Evolutionary conservation across 108 stramenopile genomes (phyloP).

Genomic region (Cyclotella baltica): DNA sequence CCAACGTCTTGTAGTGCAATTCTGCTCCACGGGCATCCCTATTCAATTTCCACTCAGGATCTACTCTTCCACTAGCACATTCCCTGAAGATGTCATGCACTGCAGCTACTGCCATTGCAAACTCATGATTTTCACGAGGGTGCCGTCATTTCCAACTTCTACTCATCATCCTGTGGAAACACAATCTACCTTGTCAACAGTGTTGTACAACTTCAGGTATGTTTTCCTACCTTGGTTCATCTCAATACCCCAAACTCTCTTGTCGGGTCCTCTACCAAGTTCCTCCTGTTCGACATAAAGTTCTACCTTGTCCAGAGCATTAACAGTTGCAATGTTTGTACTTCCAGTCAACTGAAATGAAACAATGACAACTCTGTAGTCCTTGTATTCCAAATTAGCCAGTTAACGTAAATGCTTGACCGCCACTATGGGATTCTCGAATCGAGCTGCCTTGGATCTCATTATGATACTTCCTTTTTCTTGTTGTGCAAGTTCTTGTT

Average conservation of each 20-base stretch:
- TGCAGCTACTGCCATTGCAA: background rate
- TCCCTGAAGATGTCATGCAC: background rate
- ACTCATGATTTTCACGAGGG: background rate
- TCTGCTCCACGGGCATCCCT: background rate
- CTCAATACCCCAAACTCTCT: constrained; percentile 29
- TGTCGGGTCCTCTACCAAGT: constrained; percentile 1
- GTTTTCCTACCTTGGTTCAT: constrained; percentile 19
- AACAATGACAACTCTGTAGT: constrained; percentile 13
- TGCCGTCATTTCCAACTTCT: background rate
- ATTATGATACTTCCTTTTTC: background rate
- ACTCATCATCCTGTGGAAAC: background rate
- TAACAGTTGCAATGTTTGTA: constrained; percentile 23
- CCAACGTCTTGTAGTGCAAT: background rate
- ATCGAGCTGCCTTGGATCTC: constrained; percentile 25
- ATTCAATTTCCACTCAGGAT: background rate
- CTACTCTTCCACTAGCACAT: background rate
- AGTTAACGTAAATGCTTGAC: constrained; percentile 14
- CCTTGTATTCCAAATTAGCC: background rate
- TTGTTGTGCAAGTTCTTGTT: background rate
- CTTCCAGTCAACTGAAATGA: constrained; percentile 28
- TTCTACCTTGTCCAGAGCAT: constrained; percentile 7
- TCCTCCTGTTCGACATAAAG: background rate
- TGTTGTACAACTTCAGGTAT: constrained; percentile 13
- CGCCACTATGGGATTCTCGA: constrained; percentile 27
- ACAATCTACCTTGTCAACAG: constrained; percentile 11